A percentile compares a stretch with the other conserved stretches of the same genome.
These are phyloP conservation scores for Daldinia concentrica DNA, from an alignment of 495 filamentous ascomycete species.

Conservation along the genomic window DNA sequence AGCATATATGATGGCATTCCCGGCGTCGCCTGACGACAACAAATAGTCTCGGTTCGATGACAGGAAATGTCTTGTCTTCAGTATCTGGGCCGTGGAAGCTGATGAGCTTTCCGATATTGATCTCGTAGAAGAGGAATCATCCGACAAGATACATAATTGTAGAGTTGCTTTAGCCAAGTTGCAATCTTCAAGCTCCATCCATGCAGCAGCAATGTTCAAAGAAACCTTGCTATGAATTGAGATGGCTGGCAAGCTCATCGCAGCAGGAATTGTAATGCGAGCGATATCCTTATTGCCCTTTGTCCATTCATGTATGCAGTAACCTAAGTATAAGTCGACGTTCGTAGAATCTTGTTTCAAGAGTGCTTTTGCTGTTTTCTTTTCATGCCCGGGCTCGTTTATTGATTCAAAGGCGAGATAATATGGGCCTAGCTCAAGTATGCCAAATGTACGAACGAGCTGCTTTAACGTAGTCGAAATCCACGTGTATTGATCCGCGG, in stretches of 20 bases:
- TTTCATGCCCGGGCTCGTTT: constrained; percentile 64
- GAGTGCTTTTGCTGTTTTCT: constrained; percentile 75
- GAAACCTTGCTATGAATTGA: constrained; percentile 21
- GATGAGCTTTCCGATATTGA: constrained; percentile 10
- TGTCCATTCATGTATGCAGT: constrained; percentile 75
- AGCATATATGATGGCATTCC: constrained; percentile 61
- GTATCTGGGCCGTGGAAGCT: constrained; percentile 50
- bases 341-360: constrained; percentile 73
- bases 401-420: constrained; percentile 73
- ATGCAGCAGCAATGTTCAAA: constrained; percentile 55
- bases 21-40: constrained; percentile 57
- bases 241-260: constrained; percentile 29
- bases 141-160: constrained; percentile 50
- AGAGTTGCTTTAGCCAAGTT: constrained; percentile 59
- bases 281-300: constrained; percentile 64
- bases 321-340: constrained; percentile 78
- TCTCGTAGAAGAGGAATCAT: constrained; percentile 15
- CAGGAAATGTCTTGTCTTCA: constrained; percentile 68
- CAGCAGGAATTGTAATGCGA: constrained; percentile 69
- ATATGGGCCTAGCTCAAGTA: constrained; percentile 73
- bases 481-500: constrained; percentile 54
- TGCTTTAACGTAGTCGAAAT: constrained; percentile 63
- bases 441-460: constrained; percentile 55
- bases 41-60: constrained; percentile 64
- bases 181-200: constrained; percentile 67